Base-by-base conservation (phyloP, 768 basidiomycete species). In the Mycena leptocephala region DNA sequence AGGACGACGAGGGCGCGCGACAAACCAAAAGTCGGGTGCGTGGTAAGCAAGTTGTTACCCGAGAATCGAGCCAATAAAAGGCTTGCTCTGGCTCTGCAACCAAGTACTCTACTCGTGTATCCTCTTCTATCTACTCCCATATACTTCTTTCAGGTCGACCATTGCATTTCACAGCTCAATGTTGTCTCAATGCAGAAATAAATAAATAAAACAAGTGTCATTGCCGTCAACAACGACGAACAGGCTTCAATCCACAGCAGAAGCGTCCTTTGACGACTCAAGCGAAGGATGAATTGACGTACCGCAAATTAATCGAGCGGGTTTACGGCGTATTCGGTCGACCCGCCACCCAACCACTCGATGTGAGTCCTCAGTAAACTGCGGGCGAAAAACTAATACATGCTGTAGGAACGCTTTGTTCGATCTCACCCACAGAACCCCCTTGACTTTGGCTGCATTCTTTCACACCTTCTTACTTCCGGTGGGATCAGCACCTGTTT, bases 381-480 rank as follows among this genome's bases (percentile, higher is more conserved):
- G n/a, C n/a, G n/a, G n/a, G n/a, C n/a, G 26, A 28, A 33, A 41
- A n/a, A 28, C 32, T 59, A 22, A 35, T n/a, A n/a, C 16, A 37
- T 37, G 33, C 35, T 33, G 32, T n/a, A 59, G 58, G 22, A 18
- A 14, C 13, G 13, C 10, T 26, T 18, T 13, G 33, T 48, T 68
- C 41, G 59, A 75, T 46, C 74, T 72, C 30, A 39, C 8, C 64
- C 33, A 37, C 10, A 56, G 74, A 10, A 14, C 22, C 1, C 66
- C 67, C 9, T 56, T 51, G 28, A 41, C 70, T 39, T 35, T 72
- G 13, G 28, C 48, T 28, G 30, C 55, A 16, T 65, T 76, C 51
- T 39, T 65, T 66, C 51, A 58, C 41, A 41, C 53, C 3, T 76
- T 76, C 35, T 14, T 73, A 7, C 76, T 56, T 28, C 65, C 71